Conservation (phyloP, 1,139 yeast genomes). For the Candida gigantensis region DNA sequence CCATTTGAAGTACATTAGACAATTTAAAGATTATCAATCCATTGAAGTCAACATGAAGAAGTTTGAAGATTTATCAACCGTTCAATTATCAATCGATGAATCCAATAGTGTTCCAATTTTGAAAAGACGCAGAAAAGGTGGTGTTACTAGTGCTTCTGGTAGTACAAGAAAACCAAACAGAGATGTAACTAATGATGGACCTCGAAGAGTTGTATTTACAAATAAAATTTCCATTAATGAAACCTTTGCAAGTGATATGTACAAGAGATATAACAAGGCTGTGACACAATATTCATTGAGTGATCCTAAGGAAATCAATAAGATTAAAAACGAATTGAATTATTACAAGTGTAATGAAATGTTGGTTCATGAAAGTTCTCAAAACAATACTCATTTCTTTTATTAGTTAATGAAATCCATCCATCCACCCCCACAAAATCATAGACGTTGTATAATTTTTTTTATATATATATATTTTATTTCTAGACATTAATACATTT, state of each 20-base stretch:
- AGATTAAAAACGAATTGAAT: slow-evolving; percentile 53
- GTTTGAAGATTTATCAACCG: slow-evolving; percentile 28
- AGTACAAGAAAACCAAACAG: not conserved
- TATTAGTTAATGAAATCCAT: slow-evolving; percentile 21
- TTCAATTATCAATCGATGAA: slow-evolving; percentile 1
- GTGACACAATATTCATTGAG: slow-evolving; percentile 52
- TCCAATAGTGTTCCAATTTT: slow-evolving; percentile 9
- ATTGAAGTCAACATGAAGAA: slow-evolving; percentile 35
- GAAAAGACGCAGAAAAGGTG: slow-evolving; percentile 4
- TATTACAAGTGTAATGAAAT: slow-evolving; percentile 53
- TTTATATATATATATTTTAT: slow-evolving; percentile 11
- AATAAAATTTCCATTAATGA: slow-evolving; percentile 46
- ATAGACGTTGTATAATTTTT: not conserved
- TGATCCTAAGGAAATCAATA: slow-evolving; percentile 46
- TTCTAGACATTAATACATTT: slow-evolving; percentile 1
- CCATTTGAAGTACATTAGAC: slow-evolving; percentile 41
- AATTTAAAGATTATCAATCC: slow-evolving; percentile 38
- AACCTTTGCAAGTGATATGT: slow-evolving; percentile 49
- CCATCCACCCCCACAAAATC: not conserved
- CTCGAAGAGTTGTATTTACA: slow-evolving; percentile 42
- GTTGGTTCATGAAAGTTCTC: slow-evolving; percentile 56
- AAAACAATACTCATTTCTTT: slow-evolving; percentile 54
- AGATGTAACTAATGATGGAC: slow-evolving; percentile 1
- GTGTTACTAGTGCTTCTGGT: not conserved
- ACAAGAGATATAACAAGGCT: slow-evolving; percentile 53